Evolutionary conservation across 2,329 filamentous ascomycete genomes (phyloP).

Genomic region (Emergomyces pasteurianus): DNA sequence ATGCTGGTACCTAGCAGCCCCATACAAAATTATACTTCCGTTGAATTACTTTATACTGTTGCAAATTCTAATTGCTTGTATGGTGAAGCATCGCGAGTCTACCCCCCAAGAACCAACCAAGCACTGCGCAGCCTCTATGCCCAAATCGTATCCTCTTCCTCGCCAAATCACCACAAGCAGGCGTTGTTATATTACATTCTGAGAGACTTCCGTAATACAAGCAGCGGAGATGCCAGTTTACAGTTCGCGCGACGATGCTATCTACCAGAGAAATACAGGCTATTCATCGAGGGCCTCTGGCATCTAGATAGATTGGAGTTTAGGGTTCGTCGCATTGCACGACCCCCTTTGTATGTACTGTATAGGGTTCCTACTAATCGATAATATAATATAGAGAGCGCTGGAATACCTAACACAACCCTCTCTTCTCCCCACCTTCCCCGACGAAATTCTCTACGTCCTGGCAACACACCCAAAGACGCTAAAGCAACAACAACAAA

Average conservation of each 20-base stretch:
- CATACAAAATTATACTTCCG: background rate
- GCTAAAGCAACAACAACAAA: conserved; percentile 15
- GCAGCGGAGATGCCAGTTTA: conserved; percentile 34
- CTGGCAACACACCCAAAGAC: conserved; percentile 48
- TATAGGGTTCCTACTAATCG: conserved; percentile 7
- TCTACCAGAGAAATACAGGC: conserved; percentile 63
- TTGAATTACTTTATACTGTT: conserved; percentile 3
- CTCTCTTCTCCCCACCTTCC: conserved; percentile 66
- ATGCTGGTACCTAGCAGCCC: conserved; percentile 45
- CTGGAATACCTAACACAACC: conserved; percentile 69
- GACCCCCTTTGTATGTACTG: background rate
- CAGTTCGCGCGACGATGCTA: conserved; percentile 53
- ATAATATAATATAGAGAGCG: conserved; percentile 39
- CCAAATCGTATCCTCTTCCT: conserved; percentile 52
- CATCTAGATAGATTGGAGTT: conserved; percentile 63
- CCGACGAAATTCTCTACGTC: conserved; percentile 65
- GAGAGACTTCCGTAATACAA: conserved; percentile 53
- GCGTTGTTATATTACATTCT: conserved; percentile 76
- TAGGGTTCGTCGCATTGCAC: conserved; percentile 32
- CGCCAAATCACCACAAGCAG: conserved; percentile 65
- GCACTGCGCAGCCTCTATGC: conserved; percentile 58
- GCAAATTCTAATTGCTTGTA: background rate
- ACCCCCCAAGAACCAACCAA: conserved; percentile 60
- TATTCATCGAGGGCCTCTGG: conserved; percentile 75
- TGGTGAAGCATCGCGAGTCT: conserved; percentile 46